A percentile compares a stretch with the other conserved stretches of the same genome.
These are phyloP conservation scores for Paraphaeosphaeria sporulosa DNA, from an alignment of 2,329 filamentous ascomycete genomes.

Conservation along the genomic window DNA sequence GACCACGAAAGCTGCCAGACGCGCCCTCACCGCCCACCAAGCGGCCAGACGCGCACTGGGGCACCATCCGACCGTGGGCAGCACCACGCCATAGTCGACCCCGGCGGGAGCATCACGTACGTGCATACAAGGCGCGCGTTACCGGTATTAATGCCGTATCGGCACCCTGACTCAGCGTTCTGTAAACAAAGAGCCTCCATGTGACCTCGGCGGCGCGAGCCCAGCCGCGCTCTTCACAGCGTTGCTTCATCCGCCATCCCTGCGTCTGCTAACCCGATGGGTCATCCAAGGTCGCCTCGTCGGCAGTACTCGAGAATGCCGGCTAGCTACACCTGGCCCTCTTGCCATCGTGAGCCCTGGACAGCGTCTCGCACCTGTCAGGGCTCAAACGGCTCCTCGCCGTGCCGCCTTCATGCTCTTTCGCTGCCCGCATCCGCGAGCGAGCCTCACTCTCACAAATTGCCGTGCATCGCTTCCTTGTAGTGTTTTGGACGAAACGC, in stretches of 20 bases:
- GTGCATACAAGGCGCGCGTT: not conserved
- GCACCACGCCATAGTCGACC: conserved; percentile 2
- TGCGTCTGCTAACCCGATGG: conserved; percentile 26
- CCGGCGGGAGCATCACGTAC: not conserved
- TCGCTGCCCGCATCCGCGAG: conserved; percentile 5
- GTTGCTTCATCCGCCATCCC: conserved; percentile 25
- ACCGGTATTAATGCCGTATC: not conserved
- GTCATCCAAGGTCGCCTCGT: conserved; percentile 28
- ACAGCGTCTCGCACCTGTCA: not conserved
- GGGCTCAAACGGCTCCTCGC: not conserved
- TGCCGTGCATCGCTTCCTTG: not conserved
- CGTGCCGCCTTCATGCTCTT: not conserved
- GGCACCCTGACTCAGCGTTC: conserved; percentile 8
- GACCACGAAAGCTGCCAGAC: no score
- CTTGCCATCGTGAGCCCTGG: conserved; percentile 17
- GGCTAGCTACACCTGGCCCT: conserved; percentile 17
- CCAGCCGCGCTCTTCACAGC: conserved; percentile 16
- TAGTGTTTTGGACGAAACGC: conserved; percentile 25
- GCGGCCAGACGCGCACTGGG: no score
- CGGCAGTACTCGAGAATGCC: conserved; percentile 30
- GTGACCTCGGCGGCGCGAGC: conserved; percentile 30
- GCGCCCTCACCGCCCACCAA: no score
- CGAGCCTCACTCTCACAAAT: not conserved
- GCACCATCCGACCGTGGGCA: not conserved
- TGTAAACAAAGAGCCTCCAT: conserved; percentile 19